These are phyloP conservation scores for Aspergillus hancockii DNA, from an alignment of 495 filamentous ascomycete genomes.

Conservation along the genomic window DNA sequence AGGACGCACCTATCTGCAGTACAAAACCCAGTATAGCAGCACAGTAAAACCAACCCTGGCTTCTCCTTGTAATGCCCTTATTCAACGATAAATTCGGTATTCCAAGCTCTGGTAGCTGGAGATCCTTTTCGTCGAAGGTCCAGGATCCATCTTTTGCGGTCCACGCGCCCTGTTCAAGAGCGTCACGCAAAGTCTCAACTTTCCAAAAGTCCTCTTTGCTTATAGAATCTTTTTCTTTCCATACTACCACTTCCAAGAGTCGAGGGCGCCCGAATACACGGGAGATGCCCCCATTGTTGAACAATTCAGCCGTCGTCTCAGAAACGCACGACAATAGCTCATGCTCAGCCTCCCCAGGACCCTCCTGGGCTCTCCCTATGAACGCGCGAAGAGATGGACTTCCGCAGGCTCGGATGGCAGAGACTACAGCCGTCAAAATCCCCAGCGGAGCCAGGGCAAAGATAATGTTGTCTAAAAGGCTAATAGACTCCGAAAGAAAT, in stretches of 20 bases:
- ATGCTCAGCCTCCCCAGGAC: slow-evolving; percentile 38
- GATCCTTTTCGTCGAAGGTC: slow-evolving; percentile 17
- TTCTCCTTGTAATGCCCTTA: slow-evolving; percentile 39
- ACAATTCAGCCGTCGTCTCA: slow-evolving; percentile 44
- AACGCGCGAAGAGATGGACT: slow-evolving; percentile 51
- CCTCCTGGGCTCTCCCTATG: slow-evolving; percentile 52
- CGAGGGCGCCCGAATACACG: slow-evolving; percentile 43
- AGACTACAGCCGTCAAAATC: slow-evolving; percentile 55
- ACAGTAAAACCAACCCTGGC: slow-evolving; percentile 36
- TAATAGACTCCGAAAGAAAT: slow-evolving; percentile 55
- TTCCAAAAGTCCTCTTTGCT: slow-evolving; percentile 17
- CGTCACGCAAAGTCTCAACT: slow-evolving; percentile 34
- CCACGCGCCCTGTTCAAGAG: slow-evolving; percentile 30
- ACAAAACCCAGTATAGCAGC: slow-evolving; percentile 31
- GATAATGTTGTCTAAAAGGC: slow-evolving; percentile 51
- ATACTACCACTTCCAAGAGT: slow-evolving; percentile 41
- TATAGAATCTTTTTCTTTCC: slow-evolving; percentile 28
- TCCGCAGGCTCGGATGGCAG: slow-evolving; percentile 54
- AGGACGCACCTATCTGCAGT: slow-evolving; percentile 34
- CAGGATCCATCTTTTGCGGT: slow-evolving; percentile 8
- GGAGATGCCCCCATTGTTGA: slow-evolving; percentile 43
- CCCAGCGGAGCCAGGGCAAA: slow-evolving; percentile 57
- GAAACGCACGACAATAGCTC: slow-evolving; percentile 47
- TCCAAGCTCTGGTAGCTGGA: slow-evolving; percentile 32
- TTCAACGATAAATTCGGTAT: slow-evolving; percentile 51